Evolutionary conservation across 2,329 filamentous ascomycete species (phyloP).

Genomic region (Aspergillus udagawae): DNA sequence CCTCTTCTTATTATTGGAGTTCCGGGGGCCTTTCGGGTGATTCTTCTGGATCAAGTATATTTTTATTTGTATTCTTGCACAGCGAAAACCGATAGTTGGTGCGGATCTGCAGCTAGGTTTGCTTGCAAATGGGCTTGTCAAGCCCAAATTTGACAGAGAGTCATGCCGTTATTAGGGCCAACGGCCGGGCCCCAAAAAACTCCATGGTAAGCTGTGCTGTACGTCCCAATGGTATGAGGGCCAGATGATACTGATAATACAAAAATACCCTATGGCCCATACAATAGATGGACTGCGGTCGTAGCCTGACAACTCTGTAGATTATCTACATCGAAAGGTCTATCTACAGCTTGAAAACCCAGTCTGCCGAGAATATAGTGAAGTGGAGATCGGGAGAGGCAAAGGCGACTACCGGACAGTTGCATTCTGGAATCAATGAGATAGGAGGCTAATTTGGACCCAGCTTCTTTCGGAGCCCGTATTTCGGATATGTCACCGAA

Average conservation of each 20-base stretch:
- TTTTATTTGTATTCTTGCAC: not conserved
- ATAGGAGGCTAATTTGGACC: not conserved
- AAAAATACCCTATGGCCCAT: too few relatives aligned
- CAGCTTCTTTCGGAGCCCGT: not conserved
- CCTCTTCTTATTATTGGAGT: not conserved
- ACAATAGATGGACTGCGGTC: too few relatives aligned
- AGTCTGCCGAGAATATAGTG: not conserved
- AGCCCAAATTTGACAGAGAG: not conserved
- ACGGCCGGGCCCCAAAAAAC: not conserved
- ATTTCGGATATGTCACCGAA: not conserved
- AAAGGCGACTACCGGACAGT: not conserved
- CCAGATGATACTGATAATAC: too few relatives aligned
- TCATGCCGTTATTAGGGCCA: not conserved
- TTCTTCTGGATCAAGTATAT: not conserved
- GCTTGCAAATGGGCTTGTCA: not conserved
- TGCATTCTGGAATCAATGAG: not conserved
- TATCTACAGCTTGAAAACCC: not conserved
- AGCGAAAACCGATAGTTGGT: not conserved
- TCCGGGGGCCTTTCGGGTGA: not conserved
- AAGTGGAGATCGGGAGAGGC: not conserved
- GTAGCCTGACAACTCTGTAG: too few relatives aligned
- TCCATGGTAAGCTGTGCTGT: too few relatives aligned
- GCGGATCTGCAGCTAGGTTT: slow-evolving; percentile 3
- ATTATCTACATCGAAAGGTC: not conserved
- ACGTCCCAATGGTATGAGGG: too few relatives aligned